Evolutionary conservation across 2,329 filamentous ascomycete species (phyloP).

Genomic region (Ophiosphaerella korrae): DNA sequence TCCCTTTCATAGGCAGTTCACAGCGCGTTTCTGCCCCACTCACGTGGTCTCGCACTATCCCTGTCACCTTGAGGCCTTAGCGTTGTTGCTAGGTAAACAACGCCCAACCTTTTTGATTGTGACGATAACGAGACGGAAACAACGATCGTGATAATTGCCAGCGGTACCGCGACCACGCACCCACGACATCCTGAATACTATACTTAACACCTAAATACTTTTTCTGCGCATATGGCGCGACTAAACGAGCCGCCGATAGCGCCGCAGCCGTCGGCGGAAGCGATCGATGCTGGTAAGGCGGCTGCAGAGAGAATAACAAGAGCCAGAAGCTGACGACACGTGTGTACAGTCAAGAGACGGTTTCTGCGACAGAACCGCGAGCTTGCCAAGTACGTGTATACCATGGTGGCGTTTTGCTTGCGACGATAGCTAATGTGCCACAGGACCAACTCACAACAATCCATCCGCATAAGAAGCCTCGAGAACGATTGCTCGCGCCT

Average conservation of each 20-base stretch:
- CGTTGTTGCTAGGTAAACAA: constrained; percentile 45
- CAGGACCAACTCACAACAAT: constrained; percentile 76
- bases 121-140: constrained; percentile 35
- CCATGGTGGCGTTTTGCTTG: background rate
- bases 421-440: constrained; percentile 10
- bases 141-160: constrained; percentile 30
- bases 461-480: constrained; percentile 74
- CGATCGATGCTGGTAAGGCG: constrained; percentile 58
- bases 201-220: constrained; percentile 43
- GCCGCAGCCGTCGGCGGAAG: constrained; percentile 62
- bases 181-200: constrained; percentile 16
- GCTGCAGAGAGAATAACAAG: background rate
- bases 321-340: constrained; percentile 59
- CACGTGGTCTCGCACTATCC: constrained; percentile 23
- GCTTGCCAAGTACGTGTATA: constrained; percentile 62
- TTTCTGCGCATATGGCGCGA: constrained; percentile 70
- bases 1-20: background rate
- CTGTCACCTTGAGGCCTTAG: constrained; percentile 8
- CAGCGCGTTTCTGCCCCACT: constrained; percentile 30
- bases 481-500: constrained; percentile 77
- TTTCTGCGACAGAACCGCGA: constrained; percentile 85
- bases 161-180: constrained; percentile 15
- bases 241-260: constrained; percentile 71
- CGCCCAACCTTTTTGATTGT: constrained; percentile 28
- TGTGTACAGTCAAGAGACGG: constrained; percentile 69